Percentiles rank a stretch among this genome's conserved stretches.
Evolutionary conservation across 805 yeast genomes (phyloP).

Genomic region (Saccharomycopsis javanensis): DNA sequence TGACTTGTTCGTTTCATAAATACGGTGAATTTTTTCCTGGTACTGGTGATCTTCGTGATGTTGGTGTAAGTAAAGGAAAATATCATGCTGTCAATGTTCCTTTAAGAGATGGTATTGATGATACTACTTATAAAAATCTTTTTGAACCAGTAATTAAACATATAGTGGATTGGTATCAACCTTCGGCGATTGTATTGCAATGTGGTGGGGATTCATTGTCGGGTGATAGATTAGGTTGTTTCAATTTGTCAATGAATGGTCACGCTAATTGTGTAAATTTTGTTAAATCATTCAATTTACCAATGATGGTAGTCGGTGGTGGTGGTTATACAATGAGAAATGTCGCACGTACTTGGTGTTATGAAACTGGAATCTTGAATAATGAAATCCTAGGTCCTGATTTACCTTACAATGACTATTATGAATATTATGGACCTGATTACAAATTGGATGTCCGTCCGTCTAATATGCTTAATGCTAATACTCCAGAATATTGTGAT

Average conservation of each 20-base stretch:
- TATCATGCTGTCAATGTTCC: conserved; percentile 82
- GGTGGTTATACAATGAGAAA: conserved; percentile 98
- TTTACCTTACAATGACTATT: conserved; percentile 90
- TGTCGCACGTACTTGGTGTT: conserved; percentile 93
- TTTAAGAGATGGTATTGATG: conserved; percentile 87
- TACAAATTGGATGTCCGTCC: conserved; percentile 91
- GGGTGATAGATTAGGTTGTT: conserved; percentile 93
- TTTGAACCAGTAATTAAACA: conserved; percentile 81
- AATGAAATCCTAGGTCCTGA: conserved; percentile 67
- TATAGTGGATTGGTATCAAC: conserved; percentile 80
- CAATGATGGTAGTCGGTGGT: conserved; percentile 91
- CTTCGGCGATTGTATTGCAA: conserved; percentile 92
- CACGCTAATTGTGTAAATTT: conserved; percentile 94
- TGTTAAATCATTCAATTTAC: conserved; percentile 77
- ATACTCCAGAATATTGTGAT: conserved; percentile 84
- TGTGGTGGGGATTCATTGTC: conserved; percentile 97
- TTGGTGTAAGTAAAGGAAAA: conserved; percentile 78
- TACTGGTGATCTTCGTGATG: conserved; percentile 78
- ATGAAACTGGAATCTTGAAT: conserved; percentile 80
- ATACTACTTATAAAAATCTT: conserved; percentile 63
- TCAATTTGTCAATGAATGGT: conserved; percentile 85
- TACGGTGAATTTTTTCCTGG: conserved; percentile 87
- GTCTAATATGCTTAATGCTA: conserved; percentile 93
- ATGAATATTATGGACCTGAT: conserved; percentile 96
- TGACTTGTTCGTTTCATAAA: conserved; percentile 86